phyloP scores from a whole-genome alignment of 331 rosid genomes.

The Phaseolus coccineus region DNA sequence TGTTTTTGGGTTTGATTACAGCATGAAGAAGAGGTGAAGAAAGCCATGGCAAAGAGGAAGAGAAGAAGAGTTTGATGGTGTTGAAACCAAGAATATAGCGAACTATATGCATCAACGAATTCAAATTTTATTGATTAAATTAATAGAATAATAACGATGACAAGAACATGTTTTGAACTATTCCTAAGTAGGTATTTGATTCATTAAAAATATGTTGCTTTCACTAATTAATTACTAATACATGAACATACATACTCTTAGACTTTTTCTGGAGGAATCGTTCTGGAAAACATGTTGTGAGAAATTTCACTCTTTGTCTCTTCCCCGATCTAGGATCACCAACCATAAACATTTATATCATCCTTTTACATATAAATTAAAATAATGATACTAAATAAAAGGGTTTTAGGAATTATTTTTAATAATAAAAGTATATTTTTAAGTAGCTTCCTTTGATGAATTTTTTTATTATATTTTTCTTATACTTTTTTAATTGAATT shows the following conservation, averaged over 20 bases:
- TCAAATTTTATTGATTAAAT: constrained; percentile 19
- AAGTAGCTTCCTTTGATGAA: too few species aligned
- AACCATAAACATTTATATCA: too few species aligned
- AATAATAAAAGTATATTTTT: too few species aligned
- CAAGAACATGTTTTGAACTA: constrained; percentile 3
- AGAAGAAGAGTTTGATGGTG: constrained; percentile 1
- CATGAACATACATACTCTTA: not conserved
- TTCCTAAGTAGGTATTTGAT: constrained; percentile 19
- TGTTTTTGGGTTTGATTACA: constrained; percentile 24
- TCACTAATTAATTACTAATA: not conserved
- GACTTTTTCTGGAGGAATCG: not conserved
- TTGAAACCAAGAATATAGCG: constrained; percentile 23
- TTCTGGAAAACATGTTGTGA: not conserved
- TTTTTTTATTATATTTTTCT: too few species aligned
- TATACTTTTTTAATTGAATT: too few species aligned
- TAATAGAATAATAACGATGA: not conserved
- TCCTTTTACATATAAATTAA: not conserved
- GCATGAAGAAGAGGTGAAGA: constrained; percentile 21
- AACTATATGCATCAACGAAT: constrained; percentile 46
- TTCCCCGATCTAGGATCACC: not conserved
- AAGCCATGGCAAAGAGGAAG: constrained; percentile 36
- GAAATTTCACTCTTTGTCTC: not conserved
- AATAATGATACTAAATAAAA: too few species aligned
- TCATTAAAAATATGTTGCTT: constrained; percentile 23
- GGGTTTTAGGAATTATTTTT: not conserved